Evolutionary conservation across 2,329 filamentous ascomycete genomes (phyloP).

Genomic region (Fusarium annulatum): DNA sequence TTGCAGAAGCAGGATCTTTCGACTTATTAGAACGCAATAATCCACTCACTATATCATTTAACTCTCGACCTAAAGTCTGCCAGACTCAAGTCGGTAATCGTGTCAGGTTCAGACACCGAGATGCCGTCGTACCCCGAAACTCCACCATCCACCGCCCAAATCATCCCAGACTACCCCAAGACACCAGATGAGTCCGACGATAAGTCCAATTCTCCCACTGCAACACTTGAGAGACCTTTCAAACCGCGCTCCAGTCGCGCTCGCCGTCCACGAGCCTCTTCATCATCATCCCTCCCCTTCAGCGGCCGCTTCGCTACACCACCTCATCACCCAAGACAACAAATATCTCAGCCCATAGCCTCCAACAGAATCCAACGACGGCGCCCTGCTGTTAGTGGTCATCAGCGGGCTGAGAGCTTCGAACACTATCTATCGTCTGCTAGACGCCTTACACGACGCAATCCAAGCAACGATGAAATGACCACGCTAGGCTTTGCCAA

Average conservation of each 20-base stretch:
- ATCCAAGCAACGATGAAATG: not conserved
- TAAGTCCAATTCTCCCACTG: fast-evolving
- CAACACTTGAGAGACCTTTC: fast-evolving
- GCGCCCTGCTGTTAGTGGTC: fast-evolving
- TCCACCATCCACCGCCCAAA: not conserved
- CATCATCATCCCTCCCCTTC: not conserved
- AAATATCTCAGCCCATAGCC: fast-evolving
- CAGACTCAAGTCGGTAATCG: not conserved
- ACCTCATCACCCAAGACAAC: not conserved
- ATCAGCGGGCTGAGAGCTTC: not conserved
- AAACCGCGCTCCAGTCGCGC: fast-evolving
- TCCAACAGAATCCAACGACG: not conserved
- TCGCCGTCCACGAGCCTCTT: not conserved
- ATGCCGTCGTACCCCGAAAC: not conserved
- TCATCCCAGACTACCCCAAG: not conserved
- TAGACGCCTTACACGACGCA: not conserved
- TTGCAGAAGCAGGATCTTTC: not conserved
- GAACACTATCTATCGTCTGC: not conserved
- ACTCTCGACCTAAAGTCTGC: fast-evolving
- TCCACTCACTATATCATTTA: fast-evolving
- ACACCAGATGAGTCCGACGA: fast-evolving
- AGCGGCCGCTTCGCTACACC: not conserved
- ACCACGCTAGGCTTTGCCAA: not conserved
- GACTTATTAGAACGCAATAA: fast-evolving
- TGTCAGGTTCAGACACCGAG: not conserved